Conservation (phyloP, 2,329 filamentous ascomycete genomes). For the Hypoxylon sp. region DNA sequence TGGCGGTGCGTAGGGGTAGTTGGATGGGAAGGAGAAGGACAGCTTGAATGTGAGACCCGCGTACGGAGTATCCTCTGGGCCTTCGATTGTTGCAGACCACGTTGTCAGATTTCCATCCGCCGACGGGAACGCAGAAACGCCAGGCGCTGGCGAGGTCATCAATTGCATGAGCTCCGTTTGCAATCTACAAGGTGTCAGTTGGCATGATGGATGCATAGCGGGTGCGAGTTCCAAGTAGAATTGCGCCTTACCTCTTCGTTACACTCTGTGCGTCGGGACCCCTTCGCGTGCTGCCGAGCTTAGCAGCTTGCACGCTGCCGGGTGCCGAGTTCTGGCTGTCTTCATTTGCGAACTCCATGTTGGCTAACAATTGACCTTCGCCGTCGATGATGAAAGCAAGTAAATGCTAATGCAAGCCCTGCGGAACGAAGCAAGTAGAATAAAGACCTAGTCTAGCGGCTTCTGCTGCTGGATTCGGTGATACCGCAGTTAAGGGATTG, state of each 20-base stretch:
- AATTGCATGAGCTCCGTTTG: slow-evolving; percentile 99
- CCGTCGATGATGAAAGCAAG: background rate
- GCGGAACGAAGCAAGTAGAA: slow-evolving; percentile 10
- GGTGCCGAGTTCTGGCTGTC: slow-evolving; percentile 79
- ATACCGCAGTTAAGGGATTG: slow-evolving; percentile 34
- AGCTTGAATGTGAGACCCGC: slow-evolving; percentile 91
- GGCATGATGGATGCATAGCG: slow-evolving; percentile 5
- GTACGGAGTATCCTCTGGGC: slow-evolving; percentile 93
- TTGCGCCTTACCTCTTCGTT: slow-evolving; percentile 76
- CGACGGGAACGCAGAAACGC: slow-evolving; percentile 94
- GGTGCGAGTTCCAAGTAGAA: background rate
- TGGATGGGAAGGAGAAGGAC: slow-evolving; percentile 88
- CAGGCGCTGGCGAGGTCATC: slow-evolving; percentile 94
- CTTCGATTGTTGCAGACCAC: slow-evolving; percentile 95
- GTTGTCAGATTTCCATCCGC: slow-evolving; percentile 90
- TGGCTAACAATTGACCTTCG: slow-evolving; percentile 30
- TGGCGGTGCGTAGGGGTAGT: slow-evolving; percentile 93
- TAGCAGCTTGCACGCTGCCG: slow-evolving; percentile 72
- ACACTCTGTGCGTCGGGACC: slow-evolving; percentile 79
- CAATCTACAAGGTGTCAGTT: slow-evolving; percentile 69
- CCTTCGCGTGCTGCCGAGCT: slow-evolving; percentile 71
- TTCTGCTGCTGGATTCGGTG: slow-evolving; percentile 35
- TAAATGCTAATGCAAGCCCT: background rate
- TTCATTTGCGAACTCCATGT: slow-evolving; percentile 70
- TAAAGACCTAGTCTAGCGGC: slow-evolving; percentile 37